A percentile compares a stretch with the other conserved stretches of the same genome.
Conservation (phyloP, 345 rosid genomes). For the Salix purpurea region DNA sequence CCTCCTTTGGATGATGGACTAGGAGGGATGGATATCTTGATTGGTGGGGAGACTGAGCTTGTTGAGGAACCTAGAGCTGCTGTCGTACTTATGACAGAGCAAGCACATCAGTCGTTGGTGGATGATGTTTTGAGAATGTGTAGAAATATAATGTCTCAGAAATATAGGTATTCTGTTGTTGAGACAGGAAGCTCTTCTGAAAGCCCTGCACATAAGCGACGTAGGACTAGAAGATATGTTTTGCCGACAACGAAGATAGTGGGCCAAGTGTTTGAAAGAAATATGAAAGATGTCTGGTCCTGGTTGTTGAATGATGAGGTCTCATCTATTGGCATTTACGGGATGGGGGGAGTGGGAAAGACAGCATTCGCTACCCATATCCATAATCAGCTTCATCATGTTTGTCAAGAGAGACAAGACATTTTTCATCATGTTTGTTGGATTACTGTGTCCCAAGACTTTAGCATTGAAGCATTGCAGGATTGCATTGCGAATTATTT, state of each 20-base stretch:
- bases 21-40: too few relatives aligned
- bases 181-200: too few relatives aligned
- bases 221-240: too few relatives aligned
- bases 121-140: too few relatives aligned
- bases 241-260: not conserved
- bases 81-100: too few relatives aligned
- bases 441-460: slow-evolving; percentile 12
- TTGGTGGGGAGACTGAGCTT: too few relatives aligned
- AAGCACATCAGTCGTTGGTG: too few relatives aligned
- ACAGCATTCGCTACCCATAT: slow-evolving; percentile 2
- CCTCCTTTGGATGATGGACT: too few relatives aligned
- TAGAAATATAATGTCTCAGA: too few relatives aligned
- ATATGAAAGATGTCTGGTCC: not conserved
- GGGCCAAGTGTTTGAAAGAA: not conserved
- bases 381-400: not conserved
- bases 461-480: not conserved
- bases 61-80: too few relatives aligned
- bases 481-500: not conserved
- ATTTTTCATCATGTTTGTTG: slow-evolving; percentile 3
- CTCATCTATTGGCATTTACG: slow-evolving; percentile 5
- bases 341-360: slow-evolving; percentile 18
- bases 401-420: not conserved
- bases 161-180: too few relatives aligned
- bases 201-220: too few relatives aligned
- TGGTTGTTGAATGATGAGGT: not conserved